Base-by-base conservation (phyloP, 768 basidiomycete genomes). In the Steccherinum ochraceum region DNA sequence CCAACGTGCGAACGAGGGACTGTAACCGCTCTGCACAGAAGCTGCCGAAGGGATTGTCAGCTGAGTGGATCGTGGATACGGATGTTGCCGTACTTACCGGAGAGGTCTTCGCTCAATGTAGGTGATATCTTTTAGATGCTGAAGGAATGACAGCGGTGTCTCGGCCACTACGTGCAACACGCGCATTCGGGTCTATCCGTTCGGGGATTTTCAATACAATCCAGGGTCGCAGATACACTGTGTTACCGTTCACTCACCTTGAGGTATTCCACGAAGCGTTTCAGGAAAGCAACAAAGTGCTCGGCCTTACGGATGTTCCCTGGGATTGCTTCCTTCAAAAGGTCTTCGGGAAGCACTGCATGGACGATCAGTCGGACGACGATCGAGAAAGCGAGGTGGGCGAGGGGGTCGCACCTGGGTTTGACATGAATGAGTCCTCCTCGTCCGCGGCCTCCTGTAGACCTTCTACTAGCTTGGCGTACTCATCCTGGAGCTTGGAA, bases 111-210 rank as follows among this genome's bases (percentile, higher is more conserved):
- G 77, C 65, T 99, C 96, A 51, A 99, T 99, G 65, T 93, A 99
- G 12, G 96, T 98, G 55, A 98, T 97, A 59, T 99, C 96, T 69
- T 96, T 98, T 44, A 99, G 76, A 69, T 99, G 96, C 62, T 97
- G 95, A 40, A 99, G 70, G 67, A 99, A 99, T 1, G 95, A 98
- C 23, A 89, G 72, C 0, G 96, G 96, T 1, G 96, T 99, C 69
- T 99, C 96, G 16, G 96, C 96, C 12, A 99, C 96, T 53, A 99
- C 96, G 64, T 98, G 96, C 23, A 97, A 72, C n/a, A 99, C 96
- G 46, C 96, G 84, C 95, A 98, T 98, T 49, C 96, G 81, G 16
- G 95, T 98, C 94, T 97, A 58, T 18, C 40, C 3, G 5, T 26
- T 49, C 46, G 49, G 40, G 12, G 52, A 18, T 13, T 27, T 11